Evolutionary conservation across 225 moss, liverwort and hornwort genomes (phyloP).

Genomic region (Pleurozium schreberi): DNA sequence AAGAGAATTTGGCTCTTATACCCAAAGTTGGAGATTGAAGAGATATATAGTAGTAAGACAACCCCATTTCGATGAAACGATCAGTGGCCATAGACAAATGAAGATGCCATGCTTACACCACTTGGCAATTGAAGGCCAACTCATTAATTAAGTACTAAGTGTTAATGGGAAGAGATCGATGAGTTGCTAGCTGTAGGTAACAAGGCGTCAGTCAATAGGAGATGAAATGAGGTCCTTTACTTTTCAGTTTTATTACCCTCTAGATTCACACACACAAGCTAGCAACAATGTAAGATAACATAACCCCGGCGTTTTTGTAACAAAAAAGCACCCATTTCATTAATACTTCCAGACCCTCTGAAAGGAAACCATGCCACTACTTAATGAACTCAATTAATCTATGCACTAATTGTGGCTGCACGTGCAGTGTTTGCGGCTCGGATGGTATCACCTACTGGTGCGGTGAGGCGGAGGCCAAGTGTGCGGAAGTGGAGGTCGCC

Average conservation of each 20-base stretch:
- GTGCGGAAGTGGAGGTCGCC: slow-evolving; percentile 67
- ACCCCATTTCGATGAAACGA: background rate
- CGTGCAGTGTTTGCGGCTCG: slow-evolving; percentile 60
- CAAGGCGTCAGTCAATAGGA: background rate
- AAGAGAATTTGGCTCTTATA: background rate
- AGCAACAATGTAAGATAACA: background rate
- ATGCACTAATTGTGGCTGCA: background rate
- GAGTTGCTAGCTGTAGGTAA: background rate
- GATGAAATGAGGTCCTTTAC: background rate
- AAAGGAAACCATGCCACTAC: background rate
- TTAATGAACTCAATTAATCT: background rate
- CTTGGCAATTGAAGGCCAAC: background rate
- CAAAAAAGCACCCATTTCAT: background rate
- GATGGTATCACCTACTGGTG: slow-evolving; percentile 85
- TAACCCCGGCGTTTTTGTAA: background rate
- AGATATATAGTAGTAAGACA: too few species aligned
- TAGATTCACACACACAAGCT: background rate
- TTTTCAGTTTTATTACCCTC: background rate
- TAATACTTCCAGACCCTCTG: too few species aligned
- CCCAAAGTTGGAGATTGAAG: background rate
- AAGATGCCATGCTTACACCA: background rate
- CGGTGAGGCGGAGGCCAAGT: slow-evolving; percentile 73
- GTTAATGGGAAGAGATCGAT: background rate
- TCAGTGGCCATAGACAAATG: background rate
- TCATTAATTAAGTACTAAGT: background rate